Evolutionary conservation across 2,329 filamentous ascomycete species (phyloP), one percentile per base, ranked within the genome.

Genomic region (Botrytis deweyae): DNA sequence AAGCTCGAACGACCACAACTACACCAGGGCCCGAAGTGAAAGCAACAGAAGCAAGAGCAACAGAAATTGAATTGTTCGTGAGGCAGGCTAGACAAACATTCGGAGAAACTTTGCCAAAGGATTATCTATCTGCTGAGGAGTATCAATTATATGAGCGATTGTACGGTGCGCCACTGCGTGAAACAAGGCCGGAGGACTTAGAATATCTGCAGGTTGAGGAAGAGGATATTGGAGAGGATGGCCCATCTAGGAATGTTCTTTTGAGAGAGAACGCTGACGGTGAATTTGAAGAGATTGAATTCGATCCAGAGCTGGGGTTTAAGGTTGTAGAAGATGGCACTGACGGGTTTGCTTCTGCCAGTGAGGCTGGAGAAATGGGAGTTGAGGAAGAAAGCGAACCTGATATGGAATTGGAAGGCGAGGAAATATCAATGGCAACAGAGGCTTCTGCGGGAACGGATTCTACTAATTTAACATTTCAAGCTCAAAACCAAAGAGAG

Each of bases 101-200:
- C 81, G 91, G 94, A 75, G 91, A 96, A 79, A 90, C 87, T 0
- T 83, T 98, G 38, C 95, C 95, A 0, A 88, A 89, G 46, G 90
- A 87, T 49, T 89, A 93, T 78, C 82, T 98, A 70, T 90, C 86
- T 49, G 85, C 87, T 1, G 88, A 92, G 71, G 94, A 97, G 81
- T 90, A 92, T 79, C 85, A 84, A 66, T 84, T 97, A 0, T 97
- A 97, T 82, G 90, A 92, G 80, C 87, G 94, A 76, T 84, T 97
- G 25, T 98, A 96, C 81, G 95, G 95, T 1, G 86, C 90, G 49
- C 93, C 94, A 2, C 81, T 93, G 75, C 86, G 90, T 61, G 86
- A 88, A 70, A 91, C 89, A 2, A 82, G 80, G 12, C 86, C 88
- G 1, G 89, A 91, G 73, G 88, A 92, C 81, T 85, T 89, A 6